Conservation (phyloP, 805 yeast genomes). For the Candida nitratophila region DNA sequence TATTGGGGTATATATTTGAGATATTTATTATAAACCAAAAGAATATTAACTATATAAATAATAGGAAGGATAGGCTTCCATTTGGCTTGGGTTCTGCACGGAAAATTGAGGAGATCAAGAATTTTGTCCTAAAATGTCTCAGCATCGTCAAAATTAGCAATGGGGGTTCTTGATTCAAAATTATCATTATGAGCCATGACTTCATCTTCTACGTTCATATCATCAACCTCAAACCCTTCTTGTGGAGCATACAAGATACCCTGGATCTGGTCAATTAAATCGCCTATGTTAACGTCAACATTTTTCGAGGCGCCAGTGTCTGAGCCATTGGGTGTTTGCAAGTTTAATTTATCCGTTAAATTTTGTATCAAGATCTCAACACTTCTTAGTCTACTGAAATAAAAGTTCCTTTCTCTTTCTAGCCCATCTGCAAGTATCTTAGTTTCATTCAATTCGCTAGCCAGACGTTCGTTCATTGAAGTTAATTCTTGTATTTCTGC, state of each 20-base stretch:
- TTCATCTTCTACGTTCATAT: conserved; percentile 11
- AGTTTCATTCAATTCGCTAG: conserved; percentile 50
- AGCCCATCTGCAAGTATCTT: conserved; percentile 56
- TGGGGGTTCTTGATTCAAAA: conserved; percentile 2
- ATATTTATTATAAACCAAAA: background rate
- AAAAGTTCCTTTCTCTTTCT: conserved; percentile 82
- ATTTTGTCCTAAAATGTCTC: conserved; percentile 26
- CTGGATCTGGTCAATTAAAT: conserved; percentile 56
- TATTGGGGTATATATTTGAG: background rate
- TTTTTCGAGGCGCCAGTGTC: background rate
- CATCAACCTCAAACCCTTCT: conserved; percentile 73
- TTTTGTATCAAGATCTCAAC: conserved; percentile 77
- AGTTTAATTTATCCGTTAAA: conserved; percentile 42
- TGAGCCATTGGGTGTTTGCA: conserved; percentile 18
- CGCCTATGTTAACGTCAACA: conserved; percentile 23
- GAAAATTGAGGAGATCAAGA: no score
- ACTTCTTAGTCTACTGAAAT: conserved; percentile 81
- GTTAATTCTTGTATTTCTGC: background rate
- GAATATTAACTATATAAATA: background rate
- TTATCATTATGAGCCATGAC: conserved; percentile 13
- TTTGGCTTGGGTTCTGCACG: no score
- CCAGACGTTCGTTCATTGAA: conserved; percentile 16
- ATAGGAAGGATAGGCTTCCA: no score
- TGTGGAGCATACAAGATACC: conserved; percentile 73
- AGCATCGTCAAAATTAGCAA: conserved; percentile 21